Evolutionary conservation across 2,329 filamentous ascomycete genomes (phyloP), one percentile per base, ranked within the genome.

Genomic region (Daldinia sp.): DNA sequence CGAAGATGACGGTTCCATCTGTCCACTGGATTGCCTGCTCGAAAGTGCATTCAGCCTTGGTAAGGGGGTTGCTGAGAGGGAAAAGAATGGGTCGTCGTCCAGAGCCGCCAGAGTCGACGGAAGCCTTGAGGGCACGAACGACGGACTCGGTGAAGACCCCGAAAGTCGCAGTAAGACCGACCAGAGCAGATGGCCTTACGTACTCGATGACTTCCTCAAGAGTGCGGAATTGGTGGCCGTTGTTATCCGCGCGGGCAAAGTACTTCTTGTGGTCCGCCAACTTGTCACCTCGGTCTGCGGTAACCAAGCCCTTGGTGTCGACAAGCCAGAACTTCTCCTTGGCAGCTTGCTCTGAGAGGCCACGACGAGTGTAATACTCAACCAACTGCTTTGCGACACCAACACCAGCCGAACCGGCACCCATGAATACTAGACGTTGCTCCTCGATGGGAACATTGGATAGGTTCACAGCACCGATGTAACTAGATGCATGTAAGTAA

Each of bases 351-450:
- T 98, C 94, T 8, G 90, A 90, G 74, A 98, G 84, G 37, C 95
- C 95, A 71, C 94, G 92, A 71, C 92, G 92, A 73, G 94, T 93
- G 82, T 98, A 98, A 85, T 93, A 97, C 80, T 97, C 93, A 59
- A 97, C 93, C 68, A 99, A 90, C 82, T 98, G 95, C 84, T 96
- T 97, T 63, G 95, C 95, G 63, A 99, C 95, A 82, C 95, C 95
- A 45, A 97, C 93, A 82, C 95, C 95, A 32, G 95, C 95, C 63
- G 92, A 96, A 58, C 95, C 95, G 55, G 95, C 94, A 61, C 95
- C 95, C 79, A 98, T 90, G 83, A 99, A 99, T 69, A 98, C 93
- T 34, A 97, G 91, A 57, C 91, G 91, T 79, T 99, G 95, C 74
- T 98, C 93, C 79, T 93, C 91, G 51, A 94, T 81, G 25, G 93